phyloP scores from a whole-genome alignment of 2,329 filamentous ascomycete species.

The Ophiostoma tasmaniense region DNA sequence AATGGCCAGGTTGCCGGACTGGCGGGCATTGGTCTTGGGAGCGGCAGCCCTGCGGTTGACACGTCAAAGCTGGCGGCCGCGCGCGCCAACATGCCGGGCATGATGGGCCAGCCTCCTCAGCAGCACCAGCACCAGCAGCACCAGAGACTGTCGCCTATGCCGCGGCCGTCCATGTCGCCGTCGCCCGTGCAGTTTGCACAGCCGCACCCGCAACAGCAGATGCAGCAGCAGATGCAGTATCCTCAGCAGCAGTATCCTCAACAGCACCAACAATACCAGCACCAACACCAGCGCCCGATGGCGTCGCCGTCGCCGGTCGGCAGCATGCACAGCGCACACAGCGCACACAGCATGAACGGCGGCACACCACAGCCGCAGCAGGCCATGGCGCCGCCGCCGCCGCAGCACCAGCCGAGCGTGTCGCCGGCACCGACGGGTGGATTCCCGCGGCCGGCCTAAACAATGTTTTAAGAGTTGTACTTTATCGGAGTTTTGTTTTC shows the following conservation, averaged over 20 bases:
- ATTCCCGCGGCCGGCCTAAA: conserved; percentile 14
- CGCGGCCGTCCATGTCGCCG: conserved; percentile 22
- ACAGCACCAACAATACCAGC: background rate
- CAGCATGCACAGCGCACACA: background rate
- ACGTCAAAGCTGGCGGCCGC: conserved; percentile 30
- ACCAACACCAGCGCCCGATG: conserved; percentile 6
- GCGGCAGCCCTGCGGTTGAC: conserved; percentile 22
- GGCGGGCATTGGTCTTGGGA: background rate
- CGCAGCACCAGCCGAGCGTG: conserved; percentile 17
- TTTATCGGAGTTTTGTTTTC: background rate
- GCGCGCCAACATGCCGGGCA: conserved; percentile 30
- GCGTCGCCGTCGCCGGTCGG: conserved; percentile 3
- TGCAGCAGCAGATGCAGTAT: conserved; percentile 1
- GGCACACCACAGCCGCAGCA: background rate
- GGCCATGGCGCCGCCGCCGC: background rate
- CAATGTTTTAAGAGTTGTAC: background rate
- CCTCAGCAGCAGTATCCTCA: background rate
- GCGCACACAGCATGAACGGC: background rate
- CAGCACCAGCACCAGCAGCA: conserved; percentile 38
- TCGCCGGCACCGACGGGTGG: conserved; percentile 19
- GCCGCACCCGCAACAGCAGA: background rate
- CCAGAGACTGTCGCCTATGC: conserved; percentile 35
- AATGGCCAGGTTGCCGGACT: background rate
- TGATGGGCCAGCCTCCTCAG: conserved; percentile 40
- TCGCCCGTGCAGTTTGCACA: conserved; percentile 23